Conservation (phyloP, 805 yeast genomes). For the Candida hungchunana region DNA sequence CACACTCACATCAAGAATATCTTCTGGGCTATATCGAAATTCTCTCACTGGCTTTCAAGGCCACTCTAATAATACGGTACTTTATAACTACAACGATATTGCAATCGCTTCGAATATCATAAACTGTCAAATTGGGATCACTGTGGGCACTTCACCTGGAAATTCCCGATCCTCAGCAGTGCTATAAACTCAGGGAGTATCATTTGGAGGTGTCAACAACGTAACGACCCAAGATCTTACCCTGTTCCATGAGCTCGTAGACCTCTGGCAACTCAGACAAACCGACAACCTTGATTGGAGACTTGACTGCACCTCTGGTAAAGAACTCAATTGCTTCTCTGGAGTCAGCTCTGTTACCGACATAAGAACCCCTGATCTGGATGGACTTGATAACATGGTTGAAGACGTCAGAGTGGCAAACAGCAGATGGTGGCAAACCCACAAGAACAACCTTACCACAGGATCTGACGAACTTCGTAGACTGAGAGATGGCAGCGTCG, state of each 20-base stretch:
- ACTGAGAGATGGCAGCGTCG: conserved; percentile 56
- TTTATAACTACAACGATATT: too few relatives aligned
- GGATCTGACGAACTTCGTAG: conserved; percentile 53
- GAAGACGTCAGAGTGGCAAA: conserved; percentile 63
- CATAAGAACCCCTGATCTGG: conserved; percentile 74
- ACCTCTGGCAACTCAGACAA: conserved; percentile 49
- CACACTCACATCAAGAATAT: too few relatives aligned
- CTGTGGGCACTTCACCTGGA: too few relatives aligned
- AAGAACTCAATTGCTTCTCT: conserved; percentile 73
- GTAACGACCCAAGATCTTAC: conserved; percentile 60
- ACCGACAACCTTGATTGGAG: conserved; percentile 59
- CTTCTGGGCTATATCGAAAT: too few relatives aligned
- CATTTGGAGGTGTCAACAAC: conserved; percentile 53
- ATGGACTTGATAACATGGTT: conserved; percentile 66
- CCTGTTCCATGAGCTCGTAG: conserved; percentile 56
- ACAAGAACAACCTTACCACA: conserved; percentile 67
- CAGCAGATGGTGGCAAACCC: conserved; percentile 77
- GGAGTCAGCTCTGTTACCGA: conserved; percentile 84
- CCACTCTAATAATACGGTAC: too few relatives aligned
- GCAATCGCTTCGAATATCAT: too few relatives aligned
- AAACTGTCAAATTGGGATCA: too few relatives aligned
- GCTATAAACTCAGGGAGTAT: conserved; percentile 1
- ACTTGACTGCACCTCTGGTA: conserved; percentile 57
- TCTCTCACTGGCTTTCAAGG: too few relatives aligned
- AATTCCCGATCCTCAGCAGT: too few relatives aligned